Evolutionary conservation across 176 grass and related monocot species (phyloP).

Genomic region (Coix lacrymajobi): DNA sequence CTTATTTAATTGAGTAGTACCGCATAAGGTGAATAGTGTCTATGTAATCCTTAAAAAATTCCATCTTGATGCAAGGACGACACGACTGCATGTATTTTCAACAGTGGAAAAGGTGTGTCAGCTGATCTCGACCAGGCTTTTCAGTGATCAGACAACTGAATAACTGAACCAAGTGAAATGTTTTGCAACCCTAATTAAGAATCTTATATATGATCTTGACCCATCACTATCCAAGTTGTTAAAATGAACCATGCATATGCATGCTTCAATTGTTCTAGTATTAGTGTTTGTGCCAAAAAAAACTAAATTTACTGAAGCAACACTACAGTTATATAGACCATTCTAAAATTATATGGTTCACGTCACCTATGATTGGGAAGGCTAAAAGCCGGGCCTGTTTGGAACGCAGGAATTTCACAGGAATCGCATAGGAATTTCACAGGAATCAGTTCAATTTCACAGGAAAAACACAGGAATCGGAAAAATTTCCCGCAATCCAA

Average conservation of each 20-base stretch:
- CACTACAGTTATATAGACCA: background rate
- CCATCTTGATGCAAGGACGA: background rate
- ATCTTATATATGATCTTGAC: background rate
- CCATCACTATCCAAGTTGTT: background rate
- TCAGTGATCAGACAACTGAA: background rate
- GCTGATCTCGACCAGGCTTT: too few species aligned
- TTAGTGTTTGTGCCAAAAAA: background rate
- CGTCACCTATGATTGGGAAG: slow-evolving; percentile 2
- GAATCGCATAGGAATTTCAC: too few species aligned
- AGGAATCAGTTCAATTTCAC: too few species aligned
- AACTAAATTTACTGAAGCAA: background rate
- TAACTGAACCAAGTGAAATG: background rate
- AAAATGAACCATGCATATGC: background rate
- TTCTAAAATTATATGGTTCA: background rate
- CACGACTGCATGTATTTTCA: too few species aligned
- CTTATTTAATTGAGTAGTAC: background rate
- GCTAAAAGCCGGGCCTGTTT: too few species aligned
- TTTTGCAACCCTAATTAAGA: background rate
- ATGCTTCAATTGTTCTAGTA: background rate
- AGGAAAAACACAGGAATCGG: too few species aligned
- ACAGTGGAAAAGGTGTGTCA: background rate
- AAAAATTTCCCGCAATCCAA: too few species aligned
- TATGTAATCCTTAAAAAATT: background rate
- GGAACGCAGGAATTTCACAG: too few species aligned
- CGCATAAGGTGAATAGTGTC: background rate